A percentile compares a stretch with the other conserved stretches of the same genome.
phyloP scores from a whole-genome alignment of 2,329 filamentous ascomycete genomes.

The Colletotrichum shisoi region DNA sequence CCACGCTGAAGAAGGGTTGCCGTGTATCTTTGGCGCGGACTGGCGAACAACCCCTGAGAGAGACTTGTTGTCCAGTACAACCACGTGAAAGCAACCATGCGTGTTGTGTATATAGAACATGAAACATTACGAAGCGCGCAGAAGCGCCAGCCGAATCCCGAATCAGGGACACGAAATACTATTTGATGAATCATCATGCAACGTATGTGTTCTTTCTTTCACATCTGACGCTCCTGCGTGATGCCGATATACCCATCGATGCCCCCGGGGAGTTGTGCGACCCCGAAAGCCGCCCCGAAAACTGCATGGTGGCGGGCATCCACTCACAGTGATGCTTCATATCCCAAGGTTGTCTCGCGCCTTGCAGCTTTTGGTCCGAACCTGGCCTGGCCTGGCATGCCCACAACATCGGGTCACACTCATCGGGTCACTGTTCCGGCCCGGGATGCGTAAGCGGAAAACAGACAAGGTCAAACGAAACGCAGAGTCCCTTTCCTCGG shows the following conservation, averaged over 20 bases:
- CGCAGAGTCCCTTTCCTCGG: conserved; percentile 12
- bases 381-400: background rate
- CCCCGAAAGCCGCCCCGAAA: conserved; percentile 33
- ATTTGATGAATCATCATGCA: conserved; percentile 22
- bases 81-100: background rate
- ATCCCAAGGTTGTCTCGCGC: conserved; percentile 12
- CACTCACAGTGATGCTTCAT: background rate
- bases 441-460: background rate
- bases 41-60: background rate
- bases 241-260: conserved; percentile 27
- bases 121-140: conserved; percentile 6
- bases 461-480: background rate
- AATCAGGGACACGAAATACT: background rate
- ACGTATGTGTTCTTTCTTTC: background rate
- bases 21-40: background rate
- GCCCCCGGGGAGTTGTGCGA: conserved; percentile 20
- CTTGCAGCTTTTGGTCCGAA: conserved; percentile 30
- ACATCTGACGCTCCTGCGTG: conserved; percentile 3
- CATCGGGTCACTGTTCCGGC: conserved; percentile 8
- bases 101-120: background rate
- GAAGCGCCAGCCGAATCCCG: background rate
- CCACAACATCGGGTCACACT: conserved; percentile 8
- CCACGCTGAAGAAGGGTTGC: background rate
- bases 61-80: background rate
- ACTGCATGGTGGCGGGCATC: conserved; percentile 29